A percentile compares a stretch with the other conserved stretches of the same genome.
These are phyloP conservation scores for Zostera marina DNA, from an alignment of 116 monocot genomes.

Conservation along the genomic window DNA sequence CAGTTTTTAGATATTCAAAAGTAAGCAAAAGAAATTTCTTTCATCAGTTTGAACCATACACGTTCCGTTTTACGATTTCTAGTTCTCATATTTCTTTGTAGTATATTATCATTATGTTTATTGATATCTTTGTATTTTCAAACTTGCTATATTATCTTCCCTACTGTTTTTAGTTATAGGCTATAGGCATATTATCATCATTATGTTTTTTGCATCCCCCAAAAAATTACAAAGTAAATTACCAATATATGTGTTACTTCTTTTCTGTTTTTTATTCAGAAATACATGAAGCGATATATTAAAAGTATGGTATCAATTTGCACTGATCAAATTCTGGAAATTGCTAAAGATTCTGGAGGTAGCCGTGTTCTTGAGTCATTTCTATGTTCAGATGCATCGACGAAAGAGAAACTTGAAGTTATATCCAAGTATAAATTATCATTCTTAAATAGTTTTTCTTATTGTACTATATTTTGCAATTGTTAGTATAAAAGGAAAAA, in stretches of 20 bases:
- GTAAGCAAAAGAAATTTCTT: conserved; percentile 19
- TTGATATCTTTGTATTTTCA: too few relatives aligned
- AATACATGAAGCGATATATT: conserved; percentile 34
- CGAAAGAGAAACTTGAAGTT: conserved; percentile 49
- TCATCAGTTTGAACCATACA: not conserved
- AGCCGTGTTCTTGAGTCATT: conserved; percentile 70
- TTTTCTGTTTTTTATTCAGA: conserved; percentile 15
- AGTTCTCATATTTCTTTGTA: too few relatives aligned
- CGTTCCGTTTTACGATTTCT: too few relatives aligned
- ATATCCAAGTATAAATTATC: conserved; percentile 9
- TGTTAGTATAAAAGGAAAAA: not conserved
- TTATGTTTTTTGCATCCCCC: not conserved
- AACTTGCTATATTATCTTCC: too few relatives aligned
- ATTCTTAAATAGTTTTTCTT: not conserved
- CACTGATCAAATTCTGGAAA: conserved; percentile 37
- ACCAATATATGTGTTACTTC: not conserved
- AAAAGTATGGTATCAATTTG: conserved; percentile 58
- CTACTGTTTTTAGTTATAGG: too few relatives aligned
- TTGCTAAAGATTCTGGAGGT: conserved; percentile 78
- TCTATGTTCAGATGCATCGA: conserved; percentile 52
- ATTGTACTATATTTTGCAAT: not conserved
- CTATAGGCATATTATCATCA: too few relatives aligned
- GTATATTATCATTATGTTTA: too few relatives aligned
- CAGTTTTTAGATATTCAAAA: conserved; percentile 42
- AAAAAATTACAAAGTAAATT: not conserved